Percentiles rank a stretch among this genome's conserved stretches.
Evolutionary conservation across 1,284 basidiomycete species (phyloP).

Genomic region (Boletus mariae): DNA sequence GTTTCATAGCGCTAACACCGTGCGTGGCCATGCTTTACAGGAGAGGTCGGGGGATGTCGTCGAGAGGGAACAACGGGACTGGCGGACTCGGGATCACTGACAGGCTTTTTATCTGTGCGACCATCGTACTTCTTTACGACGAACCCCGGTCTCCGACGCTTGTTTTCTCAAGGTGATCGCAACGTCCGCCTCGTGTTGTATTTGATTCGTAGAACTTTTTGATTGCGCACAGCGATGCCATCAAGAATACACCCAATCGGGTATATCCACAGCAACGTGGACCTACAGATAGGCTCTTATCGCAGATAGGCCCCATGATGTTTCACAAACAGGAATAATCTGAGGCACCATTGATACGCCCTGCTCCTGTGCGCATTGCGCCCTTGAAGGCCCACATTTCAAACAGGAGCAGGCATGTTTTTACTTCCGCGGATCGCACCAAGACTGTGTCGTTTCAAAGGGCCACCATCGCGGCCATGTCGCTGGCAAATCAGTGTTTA

Average conservation of each 20-base stretch:
- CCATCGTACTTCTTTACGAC: constrained; percentile 7
- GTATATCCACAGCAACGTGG: constrained; percentile 20
- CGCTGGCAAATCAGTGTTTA: constrained; percentile 7
- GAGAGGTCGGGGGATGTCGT: not conserved
- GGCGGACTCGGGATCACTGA: not conserved
- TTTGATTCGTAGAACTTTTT: too few relatives aligned
- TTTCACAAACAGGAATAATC: not conserved
- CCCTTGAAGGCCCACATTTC: too few relatives aligned
- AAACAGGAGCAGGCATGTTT: not conserved
- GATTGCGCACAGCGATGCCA: too few relatives aligned
- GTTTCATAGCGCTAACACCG: not conserved
- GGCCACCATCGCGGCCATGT: too few relatives aligned
- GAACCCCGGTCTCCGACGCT: not conserved
- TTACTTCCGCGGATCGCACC: constrained; percentile 10
- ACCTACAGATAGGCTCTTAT: constrained; percentile 15
- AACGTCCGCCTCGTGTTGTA: constrained; percentile 7
- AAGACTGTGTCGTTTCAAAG: constrained; percentile 1
- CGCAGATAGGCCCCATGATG: not conserved
- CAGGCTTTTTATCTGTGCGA: constrained; percentile 11
- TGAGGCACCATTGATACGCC: not conserved
- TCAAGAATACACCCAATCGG: not conserved
- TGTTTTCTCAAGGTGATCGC: constrained; percentile 15
- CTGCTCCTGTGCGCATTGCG: not conserved
- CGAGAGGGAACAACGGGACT: not conserved
- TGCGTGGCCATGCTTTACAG: constrained; percentile 3